Conservation (phyloP, 139 green algal species). For the Closterium sp. region DNA sequence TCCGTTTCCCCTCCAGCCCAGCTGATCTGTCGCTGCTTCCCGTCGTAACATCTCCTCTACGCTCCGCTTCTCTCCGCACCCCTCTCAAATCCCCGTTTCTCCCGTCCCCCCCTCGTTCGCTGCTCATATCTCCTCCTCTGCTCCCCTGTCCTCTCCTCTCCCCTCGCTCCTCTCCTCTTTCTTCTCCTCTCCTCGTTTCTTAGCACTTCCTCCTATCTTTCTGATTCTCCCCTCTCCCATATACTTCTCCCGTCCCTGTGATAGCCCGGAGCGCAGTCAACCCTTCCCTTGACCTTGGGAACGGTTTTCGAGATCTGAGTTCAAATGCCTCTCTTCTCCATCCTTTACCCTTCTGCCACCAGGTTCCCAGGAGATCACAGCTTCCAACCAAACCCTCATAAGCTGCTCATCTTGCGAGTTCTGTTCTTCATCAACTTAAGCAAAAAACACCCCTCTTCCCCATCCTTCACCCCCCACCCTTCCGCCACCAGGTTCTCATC, state of each 20-base stretch:
- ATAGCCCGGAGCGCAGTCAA: too few species aligned
- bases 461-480: background rate
- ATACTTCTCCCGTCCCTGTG: background rate
- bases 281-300: background rate
- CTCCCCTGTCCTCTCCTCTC: background rate
- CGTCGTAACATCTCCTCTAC: background rate
- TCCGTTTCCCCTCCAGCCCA: background rate
- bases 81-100: too few species aligned
- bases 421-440: too few species aligned
- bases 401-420: background rate
- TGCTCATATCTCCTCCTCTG: too few species aligned
- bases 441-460: background rate
- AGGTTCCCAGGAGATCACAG: too few species aligned
- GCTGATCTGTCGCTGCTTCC: too few species aligned
- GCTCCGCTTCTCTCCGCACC: background rate
- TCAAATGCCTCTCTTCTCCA: background rate
- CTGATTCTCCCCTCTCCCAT: background rate
- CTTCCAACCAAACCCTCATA: background rate
- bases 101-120: too few species aligned
- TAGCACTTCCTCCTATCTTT: background rate
- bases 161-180: background rate
- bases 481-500: too few species aligned
- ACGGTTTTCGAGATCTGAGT: too few species aligned
- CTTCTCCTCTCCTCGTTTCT: background rate
- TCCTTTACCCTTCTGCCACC: too few species aligned